A percentile compares a stretch with the other conserved stretches of the same genome.
These are phyloP conservation scores for Globisporangium spinosum DNA, from an alignment of 352 stramenopile species.

Conservation along the genomic window DNA sequence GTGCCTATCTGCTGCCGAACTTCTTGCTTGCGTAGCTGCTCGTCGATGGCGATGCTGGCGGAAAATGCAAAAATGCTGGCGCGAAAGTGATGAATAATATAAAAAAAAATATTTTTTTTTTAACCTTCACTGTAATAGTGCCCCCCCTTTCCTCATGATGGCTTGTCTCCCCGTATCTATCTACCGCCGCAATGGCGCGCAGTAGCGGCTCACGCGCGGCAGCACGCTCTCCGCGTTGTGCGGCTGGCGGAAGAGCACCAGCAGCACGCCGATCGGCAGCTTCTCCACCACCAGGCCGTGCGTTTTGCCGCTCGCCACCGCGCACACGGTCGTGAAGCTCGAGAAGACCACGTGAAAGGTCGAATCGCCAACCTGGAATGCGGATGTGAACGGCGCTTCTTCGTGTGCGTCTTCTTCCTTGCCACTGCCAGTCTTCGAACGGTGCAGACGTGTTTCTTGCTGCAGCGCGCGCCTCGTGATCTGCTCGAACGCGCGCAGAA, in stretches of 20 bases:
- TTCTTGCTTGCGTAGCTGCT: background rate
- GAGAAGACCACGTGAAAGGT: conserved; percentile 43
- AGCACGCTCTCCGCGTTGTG: conserved; percentile 33
- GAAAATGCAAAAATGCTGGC: background rate
- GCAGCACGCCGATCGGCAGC: conserved; percentile 45
- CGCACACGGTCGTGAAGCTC: conserved; percentile 43
- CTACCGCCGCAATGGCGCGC: conserved; percentile 21
- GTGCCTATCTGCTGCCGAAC: background rate
- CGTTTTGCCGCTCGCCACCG: conserved; percentile 29
- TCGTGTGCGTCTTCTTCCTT: background rate
- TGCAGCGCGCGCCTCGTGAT: conserved; percentile 39
- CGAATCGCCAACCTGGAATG: conserved; percentile 27
- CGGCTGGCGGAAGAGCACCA: conserved; percentile 39
- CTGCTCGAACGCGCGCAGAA: conserved; percentile 37
- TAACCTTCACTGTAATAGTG: no score
- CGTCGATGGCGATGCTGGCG: background rate
- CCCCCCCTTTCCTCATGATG: background rate
- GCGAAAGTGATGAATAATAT: background rate
- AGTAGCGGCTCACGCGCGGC: conserved; percentile 31
- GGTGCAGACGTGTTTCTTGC: conserved; percentile 11
- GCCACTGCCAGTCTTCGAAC: background rate
- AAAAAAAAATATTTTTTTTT: no score
- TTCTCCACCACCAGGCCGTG: conserved; percentile 44
- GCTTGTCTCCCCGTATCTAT: background rate
- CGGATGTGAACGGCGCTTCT: conserved; percentile 18